These are phyloP conservation scores for Geranomyces michiganensis DNA, from an alignment of 192 early-diverging fungal species.

Conservation along the genomic window DNA sequence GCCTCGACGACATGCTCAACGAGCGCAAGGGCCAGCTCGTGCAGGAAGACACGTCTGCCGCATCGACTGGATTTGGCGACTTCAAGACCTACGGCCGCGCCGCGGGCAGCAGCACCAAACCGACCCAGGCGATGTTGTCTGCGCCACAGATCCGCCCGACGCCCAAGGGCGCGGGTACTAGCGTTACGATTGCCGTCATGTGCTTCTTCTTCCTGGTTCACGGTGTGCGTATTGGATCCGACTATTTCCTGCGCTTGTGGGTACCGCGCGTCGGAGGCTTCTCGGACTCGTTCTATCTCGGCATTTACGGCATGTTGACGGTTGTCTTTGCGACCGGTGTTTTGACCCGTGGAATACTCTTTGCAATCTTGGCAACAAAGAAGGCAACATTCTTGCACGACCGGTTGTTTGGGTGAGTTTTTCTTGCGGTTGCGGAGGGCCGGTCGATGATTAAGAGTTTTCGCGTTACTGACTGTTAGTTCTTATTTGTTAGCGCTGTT, in stretches of 20 bases:
- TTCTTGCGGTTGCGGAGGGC: too few relatives aligned
- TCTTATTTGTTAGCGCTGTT: constrained; percentile 11
- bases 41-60: constrained; percentile 38
- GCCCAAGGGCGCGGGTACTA: constrained; percentile 34
- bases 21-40: constrained; percentile 48
- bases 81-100: constrained; percentile 40
- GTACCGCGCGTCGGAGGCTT: constrained; percentile 45
- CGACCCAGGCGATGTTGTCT: too few relatives aligned
- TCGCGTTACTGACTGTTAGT: too few relatives aligned
- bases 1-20: constrained; percentile 34
- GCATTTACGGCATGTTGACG: constrained; percentile 62
- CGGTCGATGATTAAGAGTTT: too few relatives aligned
- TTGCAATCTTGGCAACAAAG: constrained; percentile 49
- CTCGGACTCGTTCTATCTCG: constrained; percentile 52
- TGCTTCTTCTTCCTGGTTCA: constrained; percentile 63
- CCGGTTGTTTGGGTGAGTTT: constrained; percentile 19
- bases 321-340: constrained; percentile 56
- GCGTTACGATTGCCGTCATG: constrained; percentile 46
- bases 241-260: constrained; percentile 50
- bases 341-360: constrained; percentile 55
- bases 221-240: constrained; percentile 60
- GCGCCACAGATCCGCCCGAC: too few relatives aligned
- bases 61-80: constrained; percentile 37
- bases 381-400: constrained; percentile 65
- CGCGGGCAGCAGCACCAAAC: neutral